Evolutionary conservation across 305 asterid genomes (phyloP), one percentile per base, ranked within the genome.

Genomic region (Ajuga reptans): DNA sequence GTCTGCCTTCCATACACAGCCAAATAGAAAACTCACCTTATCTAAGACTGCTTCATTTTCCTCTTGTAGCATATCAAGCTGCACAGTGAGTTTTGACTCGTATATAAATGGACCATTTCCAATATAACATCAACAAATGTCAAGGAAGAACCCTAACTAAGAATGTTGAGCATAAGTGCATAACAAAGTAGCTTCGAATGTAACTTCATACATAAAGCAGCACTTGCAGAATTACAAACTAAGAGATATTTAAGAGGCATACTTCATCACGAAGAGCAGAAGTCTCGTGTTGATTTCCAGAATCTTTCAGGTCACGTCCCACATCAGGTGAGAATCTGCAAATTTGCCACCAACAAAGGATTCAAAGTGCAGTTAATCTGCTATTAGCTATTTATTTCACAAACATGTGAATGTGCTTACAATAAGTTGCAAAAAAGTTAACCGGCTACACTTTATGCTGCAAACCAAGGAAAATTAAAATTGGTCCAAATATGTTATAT

Each of bases 21-120:
- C 61, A 70, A 67, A 53, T 47, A 71, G 67, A 72, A 51, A 71
- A 69, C 79, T 82, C 81, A 91, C 99, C 98, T 94, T 94, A 73
- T 94, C 97, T 79, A 83, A 73, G 76, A 91, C 78, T 69, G 16
- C 68, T 31, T 91, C 97, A 76, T 94, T 89, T 81, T 94, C 99
- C 76, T 94, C 99, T 78, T 86, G 97, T 74, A 91, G 80, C 96
- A 94, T 91, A 75, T 94, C 98, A 78, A 94, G 88, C 99, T 94
- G 97, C 88, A 89, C 79, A 73, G 64, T 42, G 59, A 64, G 55
- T 73, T 62, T 42, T 67, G 14, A 72, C 67, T 68, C 74, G 59
- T 65, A 58, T 34, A 34, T 24, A 37, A 66, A 72, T 21, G 71
- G 64, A 57, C 37, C 58, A 11, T 33, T 31, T 67, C 56, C 33